A percentile compares a stretch with the other conserved stretches of the same genome.
Conservation (phyloP, 164 flowering plant genomes). For the Macadamia tetraphylla region DNA sequence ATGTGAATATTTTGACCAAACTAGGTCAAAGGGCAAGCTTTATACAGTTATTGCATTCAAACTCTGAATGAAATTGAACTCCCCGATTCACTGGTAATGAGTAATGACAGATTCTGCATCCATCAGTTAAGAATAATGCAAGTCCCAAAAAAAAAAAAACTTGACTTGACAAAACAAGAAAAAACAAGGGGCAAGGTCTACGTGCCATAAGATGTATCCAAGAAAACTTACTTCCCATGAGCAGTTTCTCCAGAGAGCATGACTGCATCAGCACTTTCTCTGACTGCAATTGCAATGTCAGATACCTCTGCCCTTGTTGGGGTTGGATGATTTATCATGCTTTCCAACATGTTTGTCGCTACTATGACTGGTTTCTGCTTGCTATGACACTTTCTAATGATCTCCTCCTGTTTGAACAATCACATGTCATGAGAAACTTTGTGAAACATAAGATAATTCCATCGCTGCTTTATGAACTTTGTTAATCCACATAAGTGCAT, state of each 20-base stretch:
- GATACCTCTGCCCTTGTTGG: constrained; percentile 99
- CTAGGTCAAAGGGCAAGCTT: too few relatives aligned
- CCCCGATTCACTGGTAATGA: too few relatives aligned
- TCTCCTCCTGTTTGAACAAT: constrained; percentile 61
- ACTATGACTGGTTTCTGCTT: constrained; percentile 96
- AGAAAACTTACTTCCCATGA: constrained; percentile 85
- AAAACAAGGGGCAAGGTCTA: neutral
- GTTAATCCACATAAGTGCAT: neutral
- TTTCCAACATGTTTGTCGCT: constrained; percentile 99
- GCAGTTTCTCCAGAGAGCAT: constrained; percentile 99
- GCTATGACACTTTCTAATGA: constrained; percentile 74
- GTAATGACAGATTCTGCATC: neutral
- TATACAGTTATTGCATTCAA: too few relatives aligned
- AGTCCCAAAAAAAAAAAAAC: neutral
- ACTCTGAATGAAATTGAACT: too few relatives aligned
- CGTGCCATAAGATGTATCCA: neutral
- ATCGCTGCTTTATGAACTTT: neutral
- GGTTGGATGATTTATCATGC: constrained; percentile 96
- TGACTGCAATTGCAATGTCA: constrained; percentile 95
- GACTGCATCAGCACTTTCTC: constrained; percentile 94
- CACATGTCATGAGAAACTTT: neutral
- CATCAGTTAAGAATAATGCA: neutral
- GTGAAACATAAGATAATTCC: neutral
- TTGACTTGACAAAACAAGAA: neutral
- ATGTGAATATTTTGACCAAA: too few relatives aligned